Percentiles rank a stretch among this genome's conserved stretches.
Evolutionary conservation across 768 basidiomycete genomes (phyloP).

Genomic region (Nidularia pulvinata): DNA sequence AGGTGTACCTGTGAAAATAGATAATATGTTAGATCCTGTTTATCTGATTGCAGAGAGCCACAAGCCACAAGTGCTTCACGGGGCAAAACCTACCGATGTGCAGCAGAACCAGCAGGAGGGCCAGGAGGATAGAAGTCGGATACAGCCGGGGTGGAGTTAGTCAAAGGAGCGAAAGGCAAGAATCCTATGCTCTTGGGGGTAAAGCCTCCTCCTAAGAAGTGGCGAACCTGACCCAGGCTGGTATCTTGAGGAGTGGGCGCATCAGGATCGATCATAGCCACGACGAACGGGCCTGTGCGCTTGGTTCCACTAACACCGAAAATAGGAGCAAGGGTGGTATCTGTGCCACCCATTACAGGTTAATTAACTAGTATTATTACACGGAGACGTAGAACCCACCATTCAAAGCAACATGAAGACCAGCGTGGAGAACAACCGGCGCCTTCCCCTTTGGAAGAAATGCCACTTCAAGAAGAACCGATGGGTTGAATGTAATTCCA

Average conservation of each 20-base stretch:
- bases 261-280: constrained; percentile 47
- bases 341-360: constrained; percentile 11
- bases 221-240: constrained; percentile 40
- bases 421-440: background rate
- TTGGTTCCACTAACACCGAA: constrained; percentile 25
- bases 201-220: constrained; percentile 47
- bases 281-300: constrained; percentile 40
- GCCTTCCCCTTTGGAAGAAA: background rate
- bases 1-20: constrained; percentile 33
- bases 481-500: background rate
- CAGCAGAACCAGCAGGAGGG: constrained; percentile 37
- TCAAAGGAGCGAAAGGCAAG: constrained; percentile 13
- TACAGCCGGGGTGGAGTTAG: constrained; percentile 40
- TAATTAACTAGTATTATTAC: background rate
- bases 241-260: constrained; percentile 47
- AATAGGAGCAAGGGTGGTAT: constrained; percentile 33
- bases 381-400: background rate
- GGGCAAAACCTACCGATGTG: constrained; percentile 33
- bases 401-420: background rate
- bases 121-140: constrained; percentile 36
- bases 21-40: too few species aligned
- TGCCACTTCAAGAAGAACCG: background rate
- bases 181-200: background rate
- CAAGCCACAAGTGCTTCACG: background rate
- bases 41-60: background rate